These are phyloP conservation scores for Casuarina equisetifolia DNA, from an alignment of 306 rosid genomes.

Conservation along the genomic window DNA sequence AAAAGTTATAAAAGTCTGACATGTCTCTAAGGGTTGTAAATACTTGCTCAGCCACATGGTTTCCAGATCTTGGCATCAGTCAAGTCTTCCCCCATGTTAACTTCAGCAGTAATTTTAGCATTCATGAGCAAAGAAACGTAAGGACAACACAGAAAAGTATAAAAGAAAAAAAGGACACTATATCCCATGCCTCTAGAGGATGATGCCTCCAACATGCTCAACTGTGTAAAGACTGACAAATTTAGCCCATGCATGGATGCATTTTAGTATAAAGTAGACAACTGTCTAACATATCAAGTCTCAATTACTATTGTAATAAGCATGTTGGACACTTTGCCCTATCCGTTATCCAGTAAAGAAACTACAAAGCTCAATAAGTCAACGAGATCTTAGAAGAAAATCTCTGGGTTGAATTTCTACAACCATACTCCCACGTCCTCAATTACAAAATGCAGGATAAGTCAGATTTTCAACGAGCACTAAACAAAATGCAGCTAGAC, in stretches of 20 bases:
- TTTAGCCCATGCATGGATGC: neutral
- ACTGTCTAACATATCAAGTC: neutral
- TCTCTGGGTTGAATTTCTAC: neutral
- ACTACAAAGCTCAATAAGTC: neutral
- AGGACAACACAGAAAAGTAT: neutral
- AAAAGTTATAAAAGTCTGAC: neutral
- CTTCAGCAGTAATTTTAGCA: neutral
- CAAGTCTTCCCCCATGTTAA: neutral
- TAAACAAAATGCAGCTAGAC: neutral
- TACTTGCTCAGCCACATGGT: neutral
- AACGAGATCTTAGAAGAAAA: neutral
- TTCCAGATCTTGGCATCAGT: neutral
- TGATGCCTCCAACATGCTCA: neutral
- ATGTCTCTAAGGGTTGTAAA: neutral
- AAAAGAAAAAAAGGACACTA: neutral
- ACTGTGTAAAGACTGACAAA: neutral
- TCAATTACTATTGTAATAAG: neutral
- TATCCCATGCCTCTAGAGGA: neutral
- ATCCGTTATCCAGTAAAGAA: neutral
- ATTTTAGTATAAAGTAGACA: neutral
- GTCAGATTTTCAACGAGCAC: neutral
- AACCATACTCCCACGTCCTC: neutral
- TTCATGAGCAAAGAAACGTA: neutral
- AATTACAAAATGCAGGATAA: neutral
- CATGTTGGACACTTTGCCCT: neutral